Conservation (phyloP, 805 yeast species). For the Lachancea dasiensis region DNA sequence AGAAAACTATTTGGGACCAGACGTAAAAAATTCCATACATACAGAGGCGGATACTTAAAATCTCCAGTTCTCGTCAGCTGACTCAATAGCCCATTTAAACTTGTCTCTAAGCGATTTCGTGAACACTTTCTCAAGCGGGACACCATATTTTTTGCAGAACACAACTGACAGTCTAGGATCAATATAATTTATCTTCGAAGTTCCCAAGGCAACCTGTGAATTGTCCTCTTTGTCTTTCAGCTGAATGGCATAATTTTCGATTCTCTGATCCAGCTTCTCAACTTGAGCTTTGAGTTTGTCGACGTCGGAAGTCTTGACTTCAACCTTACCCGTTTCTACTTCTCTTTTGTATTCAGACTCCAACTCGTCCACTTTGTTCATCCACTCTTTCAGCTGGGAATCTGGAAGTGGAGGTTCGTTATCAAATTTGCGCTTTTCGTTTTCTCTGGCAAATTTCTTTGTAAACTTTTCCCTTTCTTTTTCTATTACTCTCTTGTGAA, state of each 20-base stretch:
- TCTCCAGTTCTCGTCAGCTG: slow-evolving; percentile 82
- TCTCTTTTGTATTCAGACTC: slow-evolving; percentile 51
- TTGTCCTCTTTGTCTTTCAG: slow-evolving; percentile 91
- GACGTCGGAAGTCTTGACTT: slow-evolving; percentile 47
- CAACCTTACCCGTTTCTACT: slow-evolving; percentile 51
- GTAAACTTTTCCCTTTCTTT: slow-evolving; percentile 59
- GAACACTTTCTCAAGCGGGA: slow-evolving; percentile 88
- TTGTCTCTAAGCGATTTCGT: slow-evolving; percentile 89
- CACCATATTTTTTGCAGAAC: slow-evolving; percentile 78
- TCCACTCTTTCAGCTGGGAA: slow-evolving; percentile 51
- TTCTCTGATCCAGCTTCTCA: slow-evolving; percentile 65
- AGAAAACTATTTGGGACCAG: neutral
- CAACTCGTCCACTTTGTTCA: slow-evolving; percentile 49
- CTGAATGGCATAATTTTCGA: slow-evolving; percentile 61
- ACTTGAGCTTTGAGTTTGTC: slow-evolving; percentile 71
- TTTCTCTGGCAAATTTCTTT: slow-evolving; percentile 67
- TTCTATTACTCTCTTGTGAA: slow-evolving; percentile 55
- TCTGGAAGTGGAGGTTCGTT: slow-evolving; percentile 47
- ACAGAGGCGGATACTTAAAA: slow-evolving; percentile 39
- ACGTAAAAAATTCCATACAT: neutral
- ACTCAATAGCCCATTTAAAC: slow-evolving; percentile 93
- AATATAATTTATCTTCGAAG: slow-evolving; percentile 90
- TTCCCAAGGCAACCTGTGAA: slow-evolving; percentile 86
- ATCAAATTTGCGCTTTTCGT: slow-evolving; percentile 62
- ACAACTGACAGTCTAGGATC: slow-evolving; percentile 89